Percentiles rank a stretch among this genome's conserved stretches.
Evolutionary conservation across 2,329 filamentous ascomycete species (phyloP).

Genomic region (Lomentospora prolificans): DNA sequence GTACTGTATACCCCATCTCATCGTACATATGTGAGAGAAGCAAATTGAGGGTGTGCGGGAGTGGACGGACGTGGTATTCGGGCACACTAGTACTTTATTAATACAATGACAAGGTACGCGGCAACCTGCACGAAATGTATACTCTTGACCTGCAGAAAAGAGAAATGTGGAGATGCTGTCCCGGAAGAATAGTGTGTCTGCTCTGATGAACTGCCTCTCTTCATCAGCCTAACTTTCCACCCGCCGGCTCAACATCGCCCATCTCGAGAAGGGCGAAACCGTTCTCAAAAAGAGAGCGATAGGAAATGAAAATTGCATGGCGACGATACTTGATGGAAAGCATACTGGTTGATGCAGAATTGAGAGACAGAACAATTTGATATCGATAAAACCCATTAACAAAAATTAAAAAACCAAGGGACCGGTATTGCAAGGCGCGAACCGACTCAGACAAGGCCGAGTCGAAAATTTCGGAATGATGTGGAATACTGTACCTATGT

Average conservation of each 20-base stretch:
- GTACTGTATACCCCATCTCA: not conserved
- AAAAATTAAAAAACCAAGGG: no score
- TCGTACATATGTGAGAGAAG: not conserved
- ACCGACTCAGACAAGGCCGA: not conserved
- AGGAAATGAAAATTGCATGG: no score
- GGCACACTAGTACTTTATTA: not conserved
- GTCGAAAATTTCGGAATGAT: not conserved
- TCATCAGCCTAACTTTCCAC: not conserved
- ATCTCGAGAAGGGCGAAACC: not conserved
- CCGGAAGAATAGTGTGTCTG: not conserved
- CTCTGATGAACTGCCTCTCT: not conserved
- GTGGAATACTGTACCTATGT: not conserved
- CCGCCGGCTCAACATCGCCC: not conserved
- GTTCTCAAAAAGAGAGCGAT: no score
- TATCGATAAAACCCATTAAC: no score
- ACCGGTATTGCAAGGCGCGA: not conserved
- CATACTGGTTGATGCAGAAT: no score
- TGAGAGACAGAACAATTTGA: no score
- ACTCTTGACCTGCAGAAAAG: not conserved
- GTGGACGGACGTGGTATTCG: not conserved
- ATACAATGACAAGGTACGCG: not conserved
- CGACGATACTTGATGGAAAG: no score
- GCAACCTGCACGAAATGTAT: not conserved
- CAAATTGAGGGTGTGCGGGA: no score
- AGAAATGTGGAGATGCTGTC: conserved; percentile 1